Evolutionary conservation across 2,329 filamentous ascomycete species (phyloP).

Genomic region (Cladosporium sp.): DNA sequence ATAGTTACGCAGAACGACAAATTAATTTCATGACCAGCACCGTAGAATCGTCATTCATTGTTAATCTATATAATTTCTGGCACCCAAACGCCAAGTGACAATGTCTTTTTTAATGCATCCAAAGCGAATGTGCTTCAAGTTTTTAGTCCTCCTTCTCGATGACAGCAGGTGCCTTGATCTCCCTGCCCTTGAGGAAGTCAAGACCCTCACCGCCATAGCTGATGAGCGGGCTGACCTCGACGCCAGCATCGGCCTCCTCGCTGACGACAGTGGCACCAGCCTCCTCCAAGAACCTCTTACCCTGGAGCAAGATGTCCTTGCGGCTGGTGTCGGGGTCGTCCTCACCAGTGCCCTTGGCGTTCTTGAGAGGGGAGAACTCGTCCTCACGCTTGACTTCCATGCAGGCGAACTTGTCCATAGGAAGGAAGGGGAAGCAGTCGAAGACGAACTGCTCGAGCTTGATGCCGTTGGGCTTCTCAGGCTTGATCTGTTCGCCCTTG

Average conservation of each 20-base stretch:
- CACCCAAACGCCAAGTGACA: slow-evolving; percentile 3
- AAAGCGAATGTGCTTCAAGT: neutral
- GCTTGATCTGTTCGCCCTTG: slow-evolving; percentile 80
- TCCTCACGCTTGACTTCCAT: slow-evolving; percentile 96
- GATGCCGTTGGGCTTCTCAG: slow-evolving; percentile 93
- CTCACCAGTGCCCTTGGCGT: slow-evolving; percentile 78
- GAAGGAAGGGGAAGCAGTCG: slow-evolving; percentile 89
- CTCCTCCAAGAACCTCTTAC: slow-evolving; percentile 78
- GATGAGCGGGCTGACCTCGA: slow-evolving; percentile 89
- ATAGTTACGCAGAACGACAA: neutral
- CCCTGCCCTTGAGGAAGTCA: slow-evolving; percentile 59
- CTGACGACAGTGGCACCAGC: slow-evolving; percentile 75
- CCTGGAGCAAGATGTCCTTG: slow-evolving; percentile 85
- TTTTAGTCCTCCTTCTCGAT: slow-evolving; percentile 56
- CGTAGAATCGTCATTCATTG: slow-evolving; percentile 15
- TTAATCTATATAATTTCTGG: neutral
- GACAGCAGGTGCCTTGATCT: slow-evolving; percentile 64
- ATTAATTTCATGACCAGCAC: neutral
- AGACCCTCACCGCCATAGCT: slow-evolving; percentile 76
- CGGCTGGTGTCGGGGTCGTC: slow-evolving; percentile 94
- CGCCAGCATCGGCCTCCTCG: slow-evolving; percentile 63
- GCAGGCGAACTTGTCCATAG: slow-evolving; percentile 86
- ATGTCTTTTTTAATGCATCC: neutral
- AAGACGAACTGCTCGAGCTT: slow-evolving; percentile 99
- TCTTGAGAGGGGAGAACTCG: slow-evolving; percentile 97